phyloP scores from a whole-genome alignment of 2,329 filamentous ascomycete genomes.

The Golovinomyces cichoracearum region DNA sequence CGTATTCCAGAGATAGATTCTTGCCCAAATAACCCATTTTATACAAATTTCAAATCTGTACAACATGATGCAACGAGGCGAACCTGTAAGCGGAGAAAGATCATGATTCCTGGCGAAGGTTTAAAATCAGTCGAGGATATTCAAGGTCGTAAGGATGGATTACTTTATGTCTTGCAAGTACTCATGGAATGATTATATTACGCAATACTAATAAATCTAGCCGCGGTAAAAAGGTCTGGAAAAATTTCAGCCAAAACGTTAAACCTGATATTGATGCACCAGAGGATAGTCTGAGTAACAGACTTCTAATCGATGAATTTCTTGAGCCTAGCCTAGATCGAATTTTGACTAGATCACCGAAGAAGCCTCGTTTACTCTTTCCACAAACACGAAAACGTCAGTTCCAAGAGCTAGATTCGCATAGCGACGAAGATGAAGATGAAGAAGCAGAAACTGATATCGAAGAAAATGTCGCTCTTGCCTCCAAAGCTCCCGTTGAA shows the following conservation, averaged over 20 bases:
- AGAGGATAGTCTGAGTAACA: conserved; percentile 16
- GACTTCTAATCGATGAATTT: conserved; percentile 9
- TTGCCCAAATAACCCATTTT: conserved; percentile 49
- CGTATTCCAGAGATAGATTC: conserved; percentile 41
- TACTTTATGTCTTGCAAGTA: conserved; percentile 55
- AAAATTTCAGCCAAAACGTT: conserved; percentile 21
- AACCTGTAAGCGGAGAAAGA: conserved; percentile 27
- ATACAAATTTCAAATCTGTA: conserved; percentile 20
- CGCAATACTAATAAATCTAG: conserved; percentile 19
- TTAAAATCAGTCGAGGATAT: conserved; percentile 21
- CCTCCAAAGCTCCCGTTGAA: conserved; percentile 10
- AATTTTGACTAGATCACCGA: conserved; percentile 37
- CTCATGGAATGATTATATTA: neutral
- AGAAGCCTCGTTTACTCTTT: conserved; percentile 51
- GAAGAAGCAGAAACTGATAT: conserved; percentile 29
- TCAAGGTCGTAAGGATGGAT: conserved; percentile 44
- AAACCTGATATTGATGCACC: conserved; percentile 5
- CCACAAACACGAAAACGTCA: conserved; percentile 20
- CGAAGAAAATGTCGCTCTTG: conserved; percentile 15
- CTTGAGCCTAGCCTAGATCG: conserved; percentile 15
- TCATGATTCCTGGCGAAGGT: conserved; percentile 29
- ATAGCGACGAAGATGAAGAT: conserved; percentile 25
- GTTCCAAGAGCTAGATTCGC: conserved; percentile 32
- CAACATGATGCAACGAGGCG: conserved; percentile 22
- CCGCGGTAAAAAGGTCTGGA: conserved; percentile 56